phyloP scores from a whole-genome alignment of 192 early-diverging fungal genomes.

The Backusella parvicylindrica region DNA sequence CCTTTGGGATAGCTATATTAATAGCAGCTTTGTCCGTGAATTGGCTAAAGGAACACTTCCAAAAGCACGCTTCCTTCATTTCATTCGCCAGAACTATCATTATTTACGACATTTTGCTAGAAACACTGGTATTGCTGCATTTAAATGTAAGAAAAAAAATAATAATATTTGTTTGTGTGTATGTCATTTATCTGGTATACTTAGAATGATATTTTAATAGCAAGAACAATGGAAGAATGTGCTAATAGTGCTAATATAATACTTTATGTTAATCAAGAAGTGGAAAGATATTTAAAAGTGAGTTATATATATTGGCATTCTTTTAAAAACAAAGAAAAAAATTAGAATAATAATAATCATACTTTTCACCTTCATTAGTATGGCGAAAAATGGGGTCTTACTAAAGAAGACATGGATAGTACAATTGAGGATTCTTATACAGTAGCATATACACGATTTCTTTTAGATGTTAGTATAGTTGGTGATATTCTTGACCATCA shows the following conservation, averaged over 20 bases:
- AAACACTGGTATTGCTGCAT: conserved; percentile 69
- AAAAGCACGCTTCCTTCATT: conserved; percentile 65
- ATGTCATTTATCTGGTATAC: not conserved
- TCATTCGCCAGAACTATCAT: conserved; percentile 81
- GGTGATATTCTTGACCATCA: conserved; percentile 77
- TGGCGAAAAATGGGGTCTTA: conserved; percentile 72
- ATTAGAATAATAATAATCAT: conserved; percentile 44
- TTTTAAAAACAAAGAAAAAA: conserved; percentile 43
- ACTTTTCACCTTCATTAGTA: conserved; percentile 64
- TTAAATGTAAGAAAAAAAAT: conserved; percentile 66
- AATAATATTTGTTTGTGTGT: not conserved
- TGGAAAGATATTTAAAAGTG: not conserved
- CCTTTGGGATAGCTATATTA: conserved; percentile 61
- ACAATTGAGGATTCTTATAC: conserved; percentile 71
- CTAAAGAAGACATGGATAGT: conserved; percentile 56
- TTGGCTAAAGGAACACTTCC: conserved; percentile 73
- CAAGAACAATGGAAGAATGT: not conserved
- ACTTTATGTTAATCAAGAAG: not conserved
- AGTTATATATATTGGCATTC: not conserved
- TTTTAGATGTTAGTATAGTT: conserved; percentile 63
- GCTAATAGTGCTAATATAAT: not conserved
- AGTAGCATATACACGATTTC: conserved; percentile 81
- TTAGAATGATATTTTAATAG: not conserved
- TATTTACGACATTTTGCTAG: conserved; percentile 79
- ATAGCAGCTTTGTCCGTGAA: conserved; percentile 69